Conservation (phyloP, 306 rosid genomes). For the Pyrus betulifolia region DNA sequence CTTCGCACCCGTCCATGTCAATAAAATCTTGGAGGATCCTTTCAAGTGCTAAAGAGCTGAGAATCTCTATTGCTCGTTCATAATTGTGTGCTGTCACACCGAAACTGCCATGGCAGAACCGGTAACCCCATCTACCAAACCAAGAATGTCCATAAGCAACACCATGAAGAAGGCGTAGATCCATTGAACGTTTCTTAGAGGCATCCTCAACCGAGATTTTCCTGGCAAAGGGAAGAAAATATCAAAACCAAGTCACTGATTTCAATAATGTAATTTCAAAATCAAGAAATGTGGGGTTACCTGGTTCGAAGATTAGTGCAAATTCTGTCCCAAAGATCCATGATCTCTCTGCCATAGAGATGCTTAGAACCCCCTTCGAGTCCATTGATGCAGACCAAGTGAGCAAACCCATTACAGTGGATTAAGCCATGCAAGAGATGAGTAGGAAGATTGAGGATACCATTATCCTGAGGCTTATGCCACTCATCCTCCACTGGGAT, state of each 20-base stretch:
- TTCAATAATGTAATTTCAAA: not conserved
- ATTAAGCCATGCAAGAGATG: slow-evolving; percentile 76
- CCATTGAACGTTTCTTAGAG: slow-evolving; percentile 68
- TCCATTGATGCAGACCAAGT: slow-evolving; percentile 73
- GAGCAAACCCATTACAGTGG: slow-evolving; percentile 80
- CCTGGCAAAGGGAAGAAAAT: slow-evolving; percentile 32
- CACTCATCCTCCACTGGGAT: slow-evolving; percentile 60
- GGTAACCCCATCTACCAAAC: slow-evolving; percentile 93
- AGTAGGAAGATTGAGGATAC: slow-evolving; percentile 37
- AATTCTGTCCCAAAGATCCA: slow-evolving; percentile 86
- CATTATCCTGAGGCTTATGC: slow-evolving; percentile 65
- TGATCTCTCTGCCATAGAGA: slow-evolving; percentile 66
- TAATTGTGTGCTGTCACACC: slow-evolving; percentile 52
- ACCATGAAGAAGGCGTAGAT: slow-evolving; percentile 80
- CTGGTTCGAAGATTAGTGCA: slow-evolving; percentile 57
- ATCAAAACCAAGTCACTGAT: not conserved
- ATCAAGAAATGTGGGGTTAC: slow-evolving; percentile 18
- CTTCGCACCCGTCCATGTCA: slow-evolving; percentile 22
- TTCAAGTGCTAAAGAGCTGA: slow-evolving; percentile 56
- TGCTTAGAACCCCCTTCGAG: slow-evolving; percentile 71
- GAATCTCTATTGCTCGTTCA: slow-evolving; percentile 41
- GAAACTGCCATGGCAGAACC: slow-evolving; percentile 66
- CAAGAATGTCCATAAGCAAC: slow-evolving; percentile 83
- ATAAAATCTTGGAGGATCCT: slow-evolving; percentile 32
- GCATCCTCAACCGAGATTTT: slow-evolving; percentile 62